Base-by-base conservation (phyloP, 2,329 filamentous ascomycete genomes). In the Chaetoscypha palmicola region DNA sequence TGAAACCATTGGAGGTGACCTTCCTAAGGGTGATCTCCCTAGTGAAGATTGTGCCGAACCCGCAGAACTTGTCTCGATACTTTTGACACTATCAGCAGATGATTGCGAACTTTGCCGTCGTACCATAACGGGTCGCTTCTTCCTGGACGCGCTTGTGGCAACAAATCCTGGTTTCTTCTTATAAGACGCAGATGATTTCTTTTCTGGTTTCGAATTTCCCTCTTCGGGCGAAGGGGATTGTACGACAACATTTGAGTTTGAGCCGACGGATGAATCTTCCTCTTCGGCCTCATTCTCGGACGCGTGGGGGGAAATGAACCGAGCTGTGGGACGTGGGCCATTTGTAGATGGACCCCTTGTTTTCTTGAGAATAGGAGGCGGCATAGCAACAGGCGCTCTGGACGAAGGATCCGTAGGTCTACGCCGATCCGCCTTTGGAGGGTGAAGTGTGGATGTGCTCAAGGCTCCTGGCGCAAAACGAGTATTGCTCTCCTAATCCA, bases 281-380 rank as follows among this genome's bases (percentile, higher is more conserved):
- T 66, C n/a, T n/a, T n/a, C 59, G 42, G 49, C 53, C 43, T 63
- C 62, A 32, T 68, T 67, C 38, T 67, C 68, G 23, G 72, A 73
- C 22, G 66, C 68, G 23, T 69, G 69, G 2, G 76, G 76, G 12
- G 74, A 74, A 5, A 72, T 69, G 52, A 81, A 80, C n/a, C 76
- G 72, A 42, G 77, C 76, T 7, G 75, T 79, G n/a, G 74, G 76
- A 16, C 73, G 68, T 10, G 74, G 71, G 4, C 74, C 73, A 12
- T 68, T 70, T 16, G 65, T 62, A 22, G 74, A 75, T 45, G 74
- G 73, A 11, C 71, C 71, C 53, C 73, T 68, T 34, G 69, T 64
- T 59, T 80, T 81, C 58, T 79, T 80, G 46, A 81, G 57, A 41
- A 81, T 81, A 1, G 77, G 76, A 52, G 77, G 74, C 2, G 68